Conservation (phyloP, 768 basidiomycete genomes). For the Boletus huronensis region DNA sequence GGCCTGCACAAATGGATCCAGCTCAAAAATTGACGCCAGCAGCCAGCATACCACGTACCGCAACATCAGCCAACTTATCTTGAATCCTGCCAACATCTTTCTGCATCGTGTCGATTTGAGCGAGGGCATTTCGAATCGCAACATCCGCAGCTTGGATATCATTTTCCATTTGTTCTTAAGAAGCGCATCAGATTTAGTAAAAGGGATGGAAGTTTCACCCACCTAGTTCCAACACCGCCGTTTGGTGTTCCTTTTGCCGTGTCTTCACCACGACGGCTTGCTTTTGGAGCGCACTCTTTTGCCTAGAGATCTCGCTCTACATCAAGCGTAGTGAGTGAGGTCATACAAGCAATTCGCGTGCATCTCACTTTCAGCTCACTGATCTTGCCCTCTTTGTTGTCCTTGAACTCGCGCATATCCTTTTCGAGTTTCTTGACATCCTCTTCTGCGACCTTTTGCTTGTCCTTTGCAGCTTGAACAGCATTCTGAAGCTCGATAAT, state of each 20-base stretch:
- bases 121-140: constrained; percentile 30
- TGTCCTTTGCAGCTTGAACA: constrained; percentile 64
- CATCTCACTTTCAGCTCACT: constrained; percentile 79
- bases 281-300: constrained; percentile 79
- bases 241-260: constrained; percentile 87
- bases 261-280: constrained; percentile 79
- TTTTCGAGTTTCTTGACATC: constrained; percentile 88
- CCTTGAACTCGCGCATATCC: constrained; percentile 98
- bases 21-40: neutral
- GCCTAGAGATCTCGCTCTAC: constrained; percentile 68
- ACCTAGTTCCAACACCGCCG: constrained; percentile 87
- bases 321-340: neutral
- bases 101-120: constrained; percentile 50
- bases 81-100: constrained; percentile 62
- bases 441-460: constrained; percentile 69
- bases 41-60: constrained; percentile 14
- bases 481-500: constrained; percentile 57
- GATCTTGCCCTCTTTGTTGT: constrained; percentile 97
- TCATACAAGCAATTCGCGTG: neutral
- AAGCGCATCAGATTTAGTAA: neutral
- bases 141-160: constrained; percentile 27
- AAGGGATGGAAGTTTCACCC: constrained; percentile 19
- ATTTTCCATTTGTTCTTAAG: constrained; percentile 28
- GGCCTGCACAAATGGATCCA: constrained; percentile 34
- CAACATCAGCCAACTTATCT: constrained; percentile 38